Evolutionary conservation across 306 rosid species (phyloP), one percentile per base, ranked within the genome.

Genomic region (Cercis canadensis): DNA sequence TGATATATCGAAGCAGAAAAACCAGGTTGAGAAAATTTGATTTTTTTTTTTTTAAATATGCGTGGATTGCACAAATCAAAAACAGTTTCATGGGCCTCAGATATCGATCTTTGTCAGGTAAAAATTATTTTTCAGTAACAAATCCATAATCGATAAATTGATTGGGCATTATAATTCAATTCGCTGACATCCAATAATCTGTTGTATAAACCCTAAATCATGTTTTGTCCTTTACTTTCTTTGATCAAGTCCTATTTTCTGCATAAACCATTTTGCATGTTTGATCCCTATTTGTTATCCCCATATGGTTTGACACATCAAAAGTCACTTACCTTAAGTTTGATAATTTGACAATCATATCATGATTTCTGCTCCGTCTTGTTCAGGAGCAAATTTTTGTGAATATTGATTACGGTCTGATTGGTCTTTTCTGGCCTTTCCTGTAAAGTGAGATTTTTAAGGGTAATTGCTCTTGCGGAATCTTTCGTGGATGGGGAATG

Each of bases 51-150:
- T 45, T 49, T 80, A 65, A 87, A 81, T 68, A 92, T 89, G 98
- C 85, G 92, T 36, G 87, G 96, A 82, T 84, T 73, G 86, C 85
- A 69, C 80, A 88, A 86, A 83, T 76, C 85, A 69, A 89, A 81
- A 81, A 75, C 87, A 78, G 86, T 92, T 88, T 81, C 96, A 50
- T 92, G 96, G 98, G 89, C 98, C 47, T 83, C 96, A 61, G 89
- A 84, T 86, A 87, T 81, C 73, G 81, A 87, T 81, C 96, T 92
- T 65, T 87, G 95, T 83, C 98, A 92, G 98, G 98, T 92, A 92
- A 74, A 70, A 36, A 67, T 78, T 57, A 69, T 83, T 64, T 78
- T 75, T 74, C 59, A 41, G 65, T 66, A 36, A 39, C 68, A n/a
- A 78, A 69, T 78, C 76, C 67, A 31, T n/a, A 24, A 49, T 80